Conservation (phyloP, 257 asterid species). For the Galeopsis tetrahit region DNA sequence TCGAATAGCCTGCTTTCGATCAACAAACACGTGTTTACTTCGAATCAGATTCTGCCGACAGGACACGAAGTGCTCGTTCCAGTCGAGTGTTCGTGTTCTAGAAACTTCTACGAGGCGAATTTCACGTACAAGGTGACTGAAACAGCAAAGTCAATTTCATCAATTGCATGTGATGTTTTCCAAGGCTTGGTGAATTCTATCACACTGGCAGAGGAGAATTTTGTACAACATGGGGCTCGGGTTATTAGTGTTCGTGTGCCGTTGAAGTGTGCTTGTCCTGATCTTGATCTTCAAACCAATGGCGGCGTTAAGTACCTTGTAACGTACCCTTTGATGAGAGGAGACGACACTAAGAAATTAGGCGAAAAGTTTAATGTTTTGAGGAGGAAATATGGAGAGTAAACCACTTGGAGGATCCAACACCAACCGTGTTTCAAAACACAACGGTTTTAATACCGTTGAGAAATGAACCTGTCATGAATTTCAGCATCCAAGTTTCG, state of each 20-base stretch:
- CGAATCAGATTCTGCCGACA: slow-evolving; percentile 41
- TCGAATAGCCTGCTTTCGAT: slow-evolving; percentile 37
- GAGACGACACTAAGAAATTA: slow-evolving; percentile 46
- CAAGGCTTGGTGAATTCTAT: slow-evolving; percentile 62
- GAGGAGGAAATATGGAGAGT: slow-evolving; percentile 51
- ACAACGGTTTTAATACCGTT: slow-evolving; percentile 73
- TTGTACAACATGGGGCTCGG: not conserved
- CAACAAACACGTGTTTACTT: slow-evolving; percentile 45
- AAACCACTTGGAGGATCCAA: slow-evolving; percentile 51
- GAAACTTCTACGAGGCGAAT: slow-evolving; percentile 42
- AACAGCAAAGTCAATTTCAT: slow-evolving; percentile 23
- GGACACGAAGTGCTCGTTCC: slow-evolving; percentile 60
- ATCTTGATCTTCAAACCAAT: not conserved
- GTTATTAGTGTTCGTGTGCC: slow-evolving; percentile 45
- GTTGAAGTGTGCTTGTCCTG: slow-evolving; percentile 75
- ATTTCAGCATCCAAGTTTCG: slow-evolving; percentile 41
- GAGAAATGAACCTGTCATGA: slow-evolving; percentile 47
- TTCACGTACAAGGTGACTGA: slow-evolving; percentile 36
- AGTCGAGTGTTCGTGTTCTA: slow-evolving; percentile 52
- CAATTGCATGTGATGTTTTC: slow-evolving; percentile 54
- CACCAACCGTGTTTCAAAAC: slow-evolving; percentile 55
- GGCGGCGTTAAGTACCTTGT: slow-evolving; percentile 49
- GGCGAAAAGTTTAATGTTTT: slow-evolving; percentile 50
- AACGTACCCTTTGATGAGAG: slow-evolving; percentile 57
- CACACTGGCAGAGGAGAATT: slow-evolving; percentile 45